phyloP scores from a whole-genome alignment of 768 basidiomycete genomes.

The Mycena haematopus region DNA sequence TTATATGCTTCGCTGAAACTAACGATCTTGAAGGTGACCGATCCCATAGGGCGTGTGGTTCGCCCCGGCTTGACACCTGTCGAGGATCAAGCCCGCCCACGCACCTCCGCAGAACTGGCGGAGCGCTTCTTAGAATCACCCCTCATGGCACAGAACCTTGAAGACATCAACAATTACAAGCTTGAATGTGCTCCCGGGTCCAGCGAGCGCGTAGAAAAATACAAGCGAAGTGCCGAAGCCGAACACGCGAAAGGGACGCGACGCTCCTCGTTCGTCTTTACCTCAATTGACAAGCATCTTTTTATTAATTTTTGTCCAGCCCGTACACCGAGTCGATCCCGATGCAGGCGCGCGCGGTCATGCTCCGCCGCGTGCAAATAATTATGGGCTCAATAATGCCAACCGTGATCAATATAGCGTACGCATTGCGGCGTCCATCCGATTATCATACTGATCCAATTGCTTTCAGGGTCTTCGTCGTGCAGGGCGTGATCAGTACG shows the following conservation, averaged over 20 bases:
- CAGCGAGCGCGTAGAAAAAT: constrained; percentile 52
- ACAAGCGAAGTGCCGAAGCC: constrained; percentile 51
- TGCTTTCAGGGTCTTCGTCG: constrained; percentile 53
- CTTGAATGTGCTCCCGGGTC: constrained; percentile 49
- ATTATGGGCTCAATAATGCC: constrained; percentile 40
- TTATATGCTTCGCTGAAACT: not conserved
- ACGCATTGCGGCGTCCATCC: constrained; percentile 44
- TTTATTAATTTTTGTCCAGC: constrained; percentile 29
- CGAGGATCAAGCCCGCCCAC: constrained; percentile 41
- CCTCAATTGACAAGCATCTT: not conserved
- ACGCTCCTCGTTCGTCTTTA: constrained; percentile 40
- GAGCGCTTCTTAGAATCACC: constrained; percentile 50
- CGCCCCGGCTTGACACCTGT: constrained; percentile 49
- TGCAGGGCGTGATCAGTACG: constrained; percentile 48
- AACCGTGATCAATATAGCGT: constrained; percentile 42
- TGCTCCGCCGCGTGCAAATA: constrained; percentile 47
- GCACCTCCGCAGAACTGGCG: constrained; percentile 65
- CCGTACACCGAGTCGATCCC: constrained; percentile 44
- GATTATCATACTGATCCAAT: constrained; percentile 38
- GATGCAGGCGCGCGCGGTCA: constrained; percentile 47
- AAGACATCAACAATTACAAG: constrained; percentile 54
- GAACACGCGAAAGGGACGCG: constrained; percentile 59
- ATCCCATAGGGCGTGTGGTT: constrained; percentile 58
- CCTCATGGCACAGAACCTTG: constrained; percentile 47
- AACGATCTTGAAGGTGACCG: constrained; percentile 45